Evolutionary conservation across 495 filamentous ascomycete species (phyloP).

Genomic region (Penicillium cinerascens): DNA sequence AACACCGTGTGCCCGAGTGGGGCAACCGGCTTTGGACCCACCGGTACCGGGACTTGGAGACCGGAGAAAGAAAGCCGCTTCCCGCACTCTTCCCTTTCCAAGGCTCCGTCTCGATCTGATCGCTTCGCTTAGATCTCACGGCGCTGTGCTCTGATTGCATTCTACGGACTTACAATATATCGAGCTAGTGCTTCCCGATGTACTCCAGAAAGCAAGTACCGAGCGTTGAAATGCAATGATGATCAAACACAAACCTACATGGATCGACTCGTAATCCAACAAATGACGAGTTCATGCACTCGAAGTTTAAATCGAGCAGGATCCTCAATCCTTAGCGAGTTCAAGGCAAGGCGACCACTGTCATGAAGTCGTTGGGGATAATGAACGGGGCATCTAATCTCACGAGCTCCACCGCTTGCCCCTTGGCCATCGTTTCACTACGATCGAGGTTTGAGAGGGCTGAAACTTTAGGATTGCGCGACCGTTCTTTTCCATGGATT

Average conservation of each 20-base stretch:
- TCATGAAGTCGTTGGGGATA: not conserved
- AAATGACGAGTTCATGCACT: not conserved
- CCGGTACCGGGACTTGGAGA: not conserved
- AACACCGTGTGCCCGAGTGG: slow-evolving; percentile 1
- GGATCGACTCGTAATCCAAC: not conserved
- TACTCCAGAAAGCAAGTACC: not conserved
- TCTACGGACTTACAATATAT: too few relatives aligned
- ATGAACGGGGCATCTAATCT: not conserved
- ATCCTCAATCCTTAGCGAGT: not conserved
- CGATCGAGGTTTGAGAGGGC: slow-evolving; percentile 3
- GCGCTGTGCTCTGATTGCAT: not conserved
- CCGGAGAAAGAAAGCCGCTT: not conserved
- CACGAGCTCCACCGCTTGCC: not conserved
- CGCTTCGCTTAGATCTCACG: not conserved
- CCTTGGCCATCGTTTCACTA: slow-evolving; percentile 2
- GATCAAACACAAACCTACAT: not conserved
- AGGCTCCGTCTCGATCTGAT: not conserved
- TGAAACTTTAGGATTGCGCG: not conserved
- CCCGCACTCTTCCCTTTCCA: not conserved
- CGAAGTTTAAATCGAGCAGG: not conserved
- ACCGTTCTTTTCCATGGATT: not conserved
- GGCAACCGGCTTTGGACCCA: slow-evolving; percentile 5
- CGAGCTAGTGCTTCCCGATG: too few relatives aligned
- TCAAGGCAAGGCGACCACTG: not conserved
- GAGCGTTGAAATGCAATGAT: not conserved